A percentile compares a stretch with the other conserved stretches of the same genome.
Evolutionary conservation across 1,139 yeast species (phyloP).

Genomic region (Chernovozyma sophiae-reginae): DNA sequence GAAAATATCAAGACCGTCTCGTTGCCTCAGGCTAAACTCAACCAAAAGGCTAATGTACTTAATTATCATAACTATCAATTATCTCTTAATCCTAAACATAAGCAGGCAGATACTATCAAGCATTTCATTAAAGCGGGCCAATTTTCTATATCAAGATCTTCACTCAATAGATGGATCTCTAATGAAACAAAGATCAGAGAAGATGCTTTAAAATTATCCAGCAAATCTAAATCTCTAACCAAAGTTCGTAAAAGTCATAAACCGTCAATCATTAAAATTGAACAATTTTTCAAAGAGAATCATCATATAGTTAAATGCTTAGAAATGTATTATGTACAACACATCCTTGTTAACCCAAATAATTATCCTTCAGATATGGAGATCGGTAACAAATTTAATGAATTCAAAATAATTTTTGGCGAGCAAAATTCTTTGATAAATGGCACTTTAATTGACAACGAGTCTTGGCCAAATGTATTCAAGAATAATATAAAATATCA

Average conservation of each 20-base stretch:
- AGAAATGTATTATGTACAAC: conserved; percentile 10
- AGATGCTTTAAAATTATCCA: conserved; percentile 7
- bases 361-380: conserved; percentile 8
- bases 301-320: conserved; percentile 10
- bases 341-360: conserved; percentile 8
- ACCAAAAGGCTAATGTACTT: conserved; percentile 15
- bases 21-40: conserved; percentile 12
- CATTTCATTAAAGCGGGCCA: conserved; percentile 11
- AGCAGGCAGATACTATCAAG: conserved; percentile 17
- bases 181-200: conserved; percentile 12
- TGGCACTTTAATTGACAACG: conserved; percentile 8
- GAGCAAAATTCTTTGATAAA: conserved; percentile 1
- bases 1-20: too few species aligned
- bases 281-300: conserved; percentile 8
- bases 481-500: conserved; percentile 9
- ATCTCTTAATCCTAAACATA: conserved; percentile 14
- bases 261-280: conserved; percentile 6
- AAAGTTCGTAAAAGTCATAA: conserved; percentile 9
- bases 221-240: conserved; percentile 7
- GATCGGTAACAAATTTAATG: conserved; percentile 8
- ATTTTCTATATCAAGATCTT: conserved; percentile 18
- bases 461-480: conserved; percentile 10
- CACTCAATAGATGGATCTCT: conserved; percentile 19
- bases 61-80: conserved; percentile 15
- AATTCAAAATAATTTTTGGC: conserved; percentile 8